phyloP scores from a whole-genome alignment of 805 yeast species.

The Lachancea cidri region DNA sequence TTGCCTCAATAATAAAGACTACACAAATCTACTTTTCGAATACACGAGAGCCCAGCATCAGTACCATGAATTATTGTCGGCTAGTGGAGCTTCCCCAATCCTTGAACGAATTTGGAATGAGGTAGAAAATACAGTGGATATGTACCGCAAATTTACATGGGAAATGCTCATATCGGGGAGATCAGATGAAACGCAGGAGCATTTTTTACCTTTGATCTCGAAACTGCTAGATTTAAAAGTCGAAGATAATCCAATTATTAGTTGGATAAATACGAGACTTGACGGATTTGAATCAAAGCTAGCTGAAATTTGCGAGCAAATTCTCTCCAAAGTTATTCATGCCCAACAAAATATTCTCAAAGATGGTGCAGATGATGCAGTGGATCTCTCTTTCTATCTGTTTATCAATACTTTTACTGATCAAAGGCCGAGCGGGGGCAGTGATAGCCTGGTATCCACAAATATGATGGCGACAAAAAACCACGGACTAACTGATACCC shows the following conservation, averaged over 20 bases:
- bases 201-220: constrained; percentile 42
- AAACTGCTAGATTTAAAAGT: constrained; percentile 59
- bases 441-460: constrained; percentile 6
- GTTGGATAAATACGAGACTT: constrained; percentile 53
- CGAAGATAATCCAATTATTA: constrained; percentile 57
- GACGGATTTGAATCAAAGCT: constrained; percentile 37
- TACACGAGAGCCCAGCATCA: constrained; percentile 46
- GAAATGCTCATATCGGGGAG: constrained; percentile 34
- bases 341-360: constrained; percentile 39
- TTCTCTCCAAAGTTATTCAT: constrained; percentile 36
- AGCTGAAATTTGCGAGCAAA: constrained; percentile 39
- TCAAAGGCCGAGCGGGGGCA: constrained; percentile 15
- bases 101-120: constrained; percentile 51
- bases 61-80: constrained; percentile 15
- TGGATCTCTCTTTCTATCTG: constrained; percentile 32
- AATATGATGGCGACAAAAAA: constrained; percentile 1
- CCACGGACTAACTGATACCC: constrained; percentile 44
- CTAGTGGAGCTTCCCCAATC: constrained; percentile 27
- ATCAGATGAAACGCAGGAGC: constrained; percentile 18
- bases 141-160: constrained; percentile 54
- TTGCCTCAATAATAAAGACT: constrained; percentile 46
- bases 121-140: constrained; percentile 48
- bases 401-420: constrained; percentile 24
- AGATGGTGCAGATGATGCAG: constrained; percentile 26
- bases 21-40: constrained; percentile 51